Percentiles rank a stretch among this genome's conserved stretches.
Conservation (phyloP, 1,139 yeast species). For the Citeromyces siamensis region DNA sequence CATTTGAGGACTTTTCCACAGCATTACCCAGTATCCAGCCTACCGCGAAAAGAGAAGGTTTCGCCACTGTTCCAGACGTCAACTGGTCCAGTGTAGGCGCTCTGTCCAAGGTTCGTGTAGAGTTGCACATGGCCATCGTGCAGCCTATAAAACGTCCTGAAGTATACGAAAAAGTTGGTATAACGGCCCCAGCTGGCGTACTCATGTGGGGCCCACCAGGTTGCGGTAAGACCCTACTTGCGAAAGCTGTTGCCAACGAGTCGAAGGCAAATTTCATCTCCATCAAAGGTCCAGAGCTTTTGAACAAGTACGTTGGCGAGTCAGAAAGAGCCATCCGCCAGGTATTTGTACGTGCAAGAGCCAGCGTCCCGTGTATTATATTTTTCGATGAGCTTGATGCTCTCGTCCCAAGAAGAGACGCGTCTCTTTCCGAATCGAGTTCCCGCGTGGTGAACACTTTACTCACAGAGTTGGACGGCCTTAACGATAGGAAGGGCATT, state of each 20-base stretch:
- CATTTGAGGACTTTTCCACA: constrained; percentile 97
- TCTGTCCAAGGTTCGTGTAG: constrained; percentile 87
- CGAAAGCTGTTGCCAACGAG: constrained; percentile 97
- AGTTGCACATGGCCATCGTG: constrained; percentile 96
- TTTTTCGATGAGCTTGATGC: constrained; percentile 97
- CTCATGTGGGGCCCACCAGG: constrained; percentile 99
- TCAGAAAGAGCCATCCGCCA: constrained; percentile 96
- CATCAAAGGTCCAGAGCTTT: constrained; percentile 93
- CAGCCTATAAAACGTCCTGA: constrained; percentile 98
- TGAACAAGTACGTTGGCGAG: constrained; percentile 99
- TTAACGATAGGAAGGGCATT: constrained; percentile 98
- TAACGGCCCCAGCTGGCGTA: constrained; percentile 97
- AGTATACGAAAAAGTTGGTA: constrained; percentile 94
- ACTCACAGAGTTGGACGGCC: constrained; percentile 99
- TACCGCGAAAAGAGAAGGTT: constrained; percentile 98
- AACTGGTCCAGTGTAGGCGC: constrained; percentile 97
- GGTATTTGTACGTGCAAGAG: constrained; percentile 96
- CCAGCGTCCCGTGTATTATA: constrained; percentile 97
- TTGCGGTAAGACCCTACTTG: constrained; percentile 96
- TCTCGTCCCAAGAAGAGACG: constrained; percentile 96
- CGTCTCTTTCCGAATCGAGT: constrained; percentile 83
- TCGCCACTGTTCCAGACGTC: constrained; percentile 95
- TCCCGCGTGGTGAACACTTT: constrained; percentile 94
- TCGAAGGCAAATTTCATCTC: constrained; percentile 95
- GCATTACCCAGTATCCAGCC: constrained; percentile 98